phyloP scores from a whole-genome alignment of 2,329 filamentous ascomycete species.

The Aureobasidium melanogenum region DNA sequence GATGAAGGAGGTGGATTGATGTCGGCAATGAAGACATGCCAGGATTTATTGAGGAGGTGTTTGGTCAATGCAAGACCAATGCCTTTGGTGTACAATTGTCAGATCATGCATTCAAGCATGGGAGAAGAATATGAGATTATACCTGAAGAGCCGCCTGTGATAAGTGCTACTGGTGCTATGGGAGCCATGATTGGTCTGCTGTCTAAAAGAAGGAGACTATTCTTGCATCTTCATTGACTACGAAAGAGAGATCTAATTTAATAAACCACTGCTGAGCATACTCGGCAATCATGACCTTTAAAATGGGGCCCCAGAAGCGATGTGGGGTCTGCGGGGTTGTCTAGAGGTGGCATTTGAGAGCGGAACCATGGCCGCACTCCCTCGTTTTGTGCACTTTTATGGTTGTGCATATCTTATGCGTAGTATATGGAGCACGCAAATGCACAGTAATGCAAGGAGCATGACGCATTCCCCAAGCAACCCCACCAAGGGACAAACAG shows the following conservation, averaged over 20 bases:
- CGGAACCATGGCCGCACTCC: neutral
- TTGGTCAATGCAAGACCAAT: slow-evolving; percentile 37
- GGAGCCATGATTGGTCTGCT: neutral
- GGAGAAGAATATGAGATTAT: neutral
- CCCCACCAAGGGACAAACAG: neutral
- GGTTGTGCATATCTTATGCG: neutral
- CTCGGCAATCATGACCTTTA: neutral
- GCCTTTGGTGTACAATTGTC: slow-evolving; percentile 14
- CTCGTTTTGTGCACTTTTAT: no score
- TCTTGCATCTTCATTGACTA: neutral
- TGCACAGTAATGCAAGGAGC: neutral
- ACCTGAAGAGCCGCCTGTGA: slow-evolving; percentile 36
- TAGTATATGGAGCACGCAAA: no score
- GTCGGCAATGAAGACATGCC: slow-evolving; percentile 37
- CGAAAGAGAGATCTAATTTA: neutral
- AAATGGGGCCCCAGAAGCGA: neutral
- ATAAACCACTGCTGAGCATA: neutral
- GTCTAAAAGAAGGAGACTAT: neutral
- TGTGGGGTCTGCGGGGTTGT: neutral
- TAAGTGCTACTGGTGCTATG: slow-evolving; percentile 29
- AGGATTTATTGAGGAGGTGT: slow-evolving; percentile 31
- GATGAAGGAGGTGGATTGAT: slow-evolving; percentile 28
- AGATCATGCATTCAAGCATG: neutral
- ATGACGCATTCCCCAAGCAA: neutral
- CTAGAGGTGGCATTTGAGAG: neutral